These are phyloP conservation scores for Phlyctochytrium bullatum DNA, from an alignment of 192 early-diverging fungal genomes.

Conservation along the genomic window DNA sequence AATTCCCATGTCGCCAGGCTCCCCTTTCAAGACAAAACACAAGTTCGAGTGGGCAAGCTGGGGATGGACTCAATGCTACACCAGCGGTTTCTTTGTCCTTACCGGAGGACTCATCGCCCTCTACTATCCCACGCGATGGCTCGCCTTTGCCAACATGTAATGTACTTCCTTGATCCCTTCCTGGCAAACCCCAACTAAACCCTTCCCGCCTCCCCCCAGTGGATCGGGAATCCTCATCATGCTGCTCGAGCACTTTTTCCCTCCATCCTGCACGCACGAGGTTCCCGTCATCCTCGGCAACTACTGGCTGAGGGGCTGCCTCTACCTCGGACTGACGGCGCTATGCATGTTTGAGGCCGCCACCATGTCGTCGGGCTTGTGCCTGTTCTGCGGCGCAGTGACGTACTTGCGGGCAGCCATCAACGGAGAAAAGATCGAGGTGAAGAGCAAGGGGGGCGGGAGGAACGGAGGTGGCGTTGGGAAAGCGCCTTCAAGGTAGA, in stretches of 20 bases:
- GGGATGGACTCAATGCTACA: not conserved
- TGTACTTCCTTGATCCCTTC: too few species aligned
- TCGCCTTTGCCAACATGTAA: constrained; percentile 25
- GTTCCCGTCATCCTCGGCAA: constrained; percentile 1
- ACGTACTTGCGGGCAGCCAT: constrained; percentile 25
- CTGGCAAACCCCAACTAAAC: not conserved
- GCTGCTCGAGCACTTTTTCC: constrained; percentile 4
- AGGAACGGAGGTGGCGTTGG: not conserved
- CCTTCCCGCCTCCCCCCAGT: not conserved
- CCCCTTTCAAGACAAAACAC: not conserved
- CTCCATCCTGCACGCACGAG: not conserved
- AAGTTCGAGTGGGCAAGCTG: not conserved
- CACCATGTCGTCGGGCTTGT: constrained; percentile 17
- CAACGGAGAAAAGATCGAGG: constrained; percentile 16
- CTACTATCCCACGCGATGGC: constrained; percentile 6
- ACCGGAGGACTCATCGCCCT: constrained; percentile 23
- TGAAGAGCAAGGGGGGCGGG: not conserved
- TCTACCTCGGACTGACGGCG: constrained; percentile 3
- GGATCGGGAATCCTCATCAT: constrained; percentile 13
- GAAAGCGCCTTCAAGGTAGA: not conserved
- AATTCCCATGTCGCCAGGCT: not conserved
- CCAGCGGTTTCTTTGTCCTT: constrained; percentile 6
- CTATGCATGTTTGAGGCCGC: constrained; percentile 11
- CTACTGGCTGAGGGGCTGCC: constrained; percentile 14
- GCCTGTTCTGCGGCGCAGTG: constrained; percentile 9